Percentiles rank a stretch among this genome's conserved stretches.
These are phyloP conservation scores for Oryza coarctata DNA, from an alignment of 176 grass and related monocot species.

Conservation along the genomic window DNA sequence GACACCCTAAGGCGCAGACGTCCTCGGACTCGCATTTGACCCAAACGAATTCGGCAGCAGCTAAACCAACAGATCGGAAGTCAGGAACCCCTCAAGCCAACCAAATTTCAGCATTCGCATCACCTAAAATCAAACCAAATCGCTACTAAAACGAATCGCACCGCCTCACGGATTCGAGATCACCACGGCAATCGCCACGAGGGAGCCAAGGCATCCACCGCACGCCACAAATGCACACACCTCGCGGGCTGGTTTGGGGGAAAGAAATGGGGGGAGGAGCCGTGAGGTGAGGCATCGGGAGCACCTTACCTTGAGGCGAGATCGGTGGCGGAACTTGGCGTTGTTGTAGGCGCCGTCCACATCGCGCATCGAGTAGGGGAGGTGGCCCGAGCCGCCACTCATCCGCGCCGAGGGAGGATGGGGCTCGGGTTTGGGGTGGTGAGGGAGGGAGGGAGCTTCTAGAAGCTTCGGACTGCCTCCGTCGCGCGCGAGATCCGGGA, in stretches of 20 bases:
- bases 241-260: not conserved
- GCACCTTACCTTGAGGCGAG: constrained; percentile 71
- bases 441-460: not conserved
- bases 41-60: not conserved
- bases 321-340: constrained; percentile 93
- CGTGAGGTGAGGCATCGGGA: not conserved
- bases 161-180: constrained; percentile 9
- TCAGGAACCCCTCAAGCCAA: not conserved
- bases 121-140: not conserved
- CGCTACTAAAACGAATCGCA: not conserved
- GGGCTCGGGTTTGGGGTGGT: too few species aligned
- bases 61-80: constrained; percentile 30
- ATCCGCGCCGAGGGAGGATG: constrained; percentile 20
- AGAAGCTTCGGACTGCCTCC: constrained; percentile 28
- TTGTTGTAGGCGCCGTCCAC: constrained; percentile 76
- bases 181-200: not conserved
- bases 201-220: not conserved
- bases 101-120: not conserved
- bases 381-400: constrained; percentile 35
- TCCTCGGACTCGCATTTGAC: not conserved
- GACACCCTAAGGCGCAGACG: not conserved
- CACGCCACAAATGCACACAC: not conserved
- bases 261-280: not conserved
- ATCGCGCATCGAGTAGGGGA: constrained; percentile 80
- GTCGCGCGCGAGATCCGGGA: constrained; percentile 37